Percentiles rank a stretch among this genome's conserved stretches.
phyloP scores from a whole-genome alignment of 805 yeast genomes.

The Myxozyma udenii region DNA sequence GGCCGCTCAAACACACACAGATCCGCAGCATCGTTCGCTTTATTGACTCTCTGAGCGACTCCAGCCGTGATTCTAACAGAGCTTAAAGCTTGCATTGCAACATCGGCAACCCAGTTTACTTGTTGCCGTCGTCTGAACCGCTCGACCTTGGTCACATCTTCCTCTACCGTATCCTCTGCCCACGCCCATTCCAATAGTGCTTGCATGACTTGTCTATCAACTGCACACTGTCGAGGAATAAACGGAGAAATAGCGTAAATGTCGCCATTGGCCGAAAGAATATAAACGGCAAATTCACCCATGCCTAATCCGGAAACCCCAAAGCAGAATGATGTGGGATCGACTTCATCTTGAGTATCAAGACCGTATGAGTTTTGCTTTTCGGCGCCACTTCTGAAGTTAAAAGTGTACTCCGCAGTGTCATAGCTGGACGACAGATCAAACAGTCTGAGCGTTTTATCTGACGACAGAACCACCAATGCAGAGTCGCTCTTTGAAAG shows the following conservation, averaged over 20 bases:
- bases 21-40: constrained; percentile 32
- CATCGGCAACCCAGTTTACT: constrained; percentile 39
- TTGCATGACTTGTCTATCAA: constrained; percentile 35
- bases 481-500: constrained; percentile 21
- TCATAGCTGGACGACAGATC: constrained; percentile 39
- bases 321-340: constrained; percentile 45
- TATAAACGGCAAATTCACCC: constrained; percentile 53
- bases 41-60: constrained; percentile 10
- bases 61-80: constrained; percentile 2
- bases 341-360: constrained; percentile 19
- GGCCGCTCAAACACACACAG: constrained; percentile 32
- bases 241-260: constrained; percentile 64
- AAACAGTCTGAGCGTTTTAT: constrained; percentile 30
- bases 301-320: constrained; percentile 41
- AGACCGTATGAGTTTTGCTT: constrained; percentile 17
- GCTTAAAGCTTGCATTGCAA: constrained; percentile 36
- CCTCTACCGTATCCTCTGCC: constrained; percentile 20
- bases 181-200: constrained; percentile 40
- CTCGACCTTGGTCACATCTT: constrained; percentile 4
- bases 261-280: constrained; percentile 56
- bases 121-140: constrained; percentile 34
- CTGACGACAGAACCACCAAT: constrained; percentile 21
- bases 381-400: constrained; percentile 6
- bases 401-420: constrained; percentile 31
- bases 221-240: constrained; percentile 44